These are phyloP conservation scores for Hypholoma sublateritium DNA, from an alignment of 768 basidiomycete genomes.

Conservation along the genomic window DNA sequence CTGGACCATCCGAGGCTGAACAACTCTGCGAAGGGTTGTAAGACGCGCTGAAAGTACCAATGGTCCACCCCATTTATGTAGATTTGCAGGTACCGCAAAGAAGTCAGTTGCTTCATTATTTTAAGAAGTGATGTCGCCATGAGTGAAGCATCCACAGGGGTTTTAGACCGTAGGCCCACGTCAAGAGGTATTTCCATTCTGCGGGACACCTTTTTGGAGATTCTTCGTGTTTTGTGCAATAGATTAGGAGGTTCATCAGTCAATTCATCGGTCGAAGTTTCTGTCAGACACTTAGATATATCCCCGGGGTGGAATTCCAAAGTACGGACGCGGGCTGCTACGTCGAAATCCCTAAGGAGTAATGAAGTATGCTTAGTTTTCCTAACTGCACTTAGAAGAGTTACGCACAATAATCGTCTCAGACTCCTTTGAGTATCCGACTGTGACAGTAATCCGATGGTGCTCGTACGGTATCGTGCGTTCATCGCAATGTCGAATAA, in stretches of 20 bases:
- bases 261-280: background rate
- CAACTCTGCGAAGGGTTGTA: conserved; percentile 10
- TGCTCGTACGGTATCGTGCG: conserved; percentile 5
- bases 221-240: background rate
- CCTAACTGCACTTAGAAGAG: background rate
- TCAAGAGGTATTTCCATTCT: background rate
- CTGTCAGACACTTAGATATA: background rate
- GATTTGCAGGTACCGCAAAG: conserved; percentile 5
- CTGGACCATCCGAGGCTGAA: background rate
- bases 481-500: conserved; percentile 10
- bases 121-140: background rate
- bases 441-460: background rate
- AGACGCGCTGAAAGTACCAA: conserved; percentile 14
- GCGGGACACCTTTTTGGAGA: background rate
- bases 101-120: conserved; percentile 13
- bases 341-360: background rate
- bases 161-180: background rate
- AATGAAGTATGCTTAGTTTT: background rate
- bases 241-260: background rate
- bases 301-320: background rate
- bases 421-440: background rate
- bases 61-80: conserved; percentile 7
- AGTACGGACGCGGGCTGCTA: conserved; percentile 4
- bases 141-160: background rate
- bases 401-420: background rate